Evolutionary conservation across 495 filamentous ascomycete species (phyloP).

Genomic region (Tuber calosporum): DNA sequence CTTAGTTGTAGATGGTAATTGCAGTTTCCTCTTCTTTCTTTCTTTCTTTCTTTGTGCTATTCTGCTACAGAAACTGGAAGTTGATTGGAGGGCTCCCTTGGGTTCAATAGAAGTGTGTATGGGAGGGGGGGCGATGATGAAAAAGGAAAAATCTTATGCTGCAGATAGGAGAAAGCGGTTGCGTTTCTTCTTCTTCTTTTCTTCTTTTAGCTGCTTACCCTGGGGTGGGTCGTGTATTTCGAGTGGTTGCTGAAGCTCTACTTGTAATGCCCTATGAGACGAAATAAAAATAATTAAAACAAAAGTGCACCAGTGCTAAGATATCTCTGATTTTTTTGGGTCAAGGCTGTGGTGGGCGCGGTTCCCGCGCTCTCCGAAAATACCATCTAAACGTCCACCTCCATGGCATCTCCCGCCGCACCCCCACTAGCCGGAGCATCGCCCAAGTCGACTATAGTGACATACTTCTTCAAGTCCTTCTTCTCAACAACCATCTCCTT

Average conservation of each 20-base stretch:
- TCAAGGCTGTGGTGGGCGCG: not conserved
- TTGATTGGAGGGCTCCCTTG: not conserved
- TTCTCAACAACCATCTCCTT: slow-evolving; percentile 89
- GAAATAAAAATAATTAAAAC: not conserved
- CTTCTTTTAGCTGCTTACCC: not conserved
- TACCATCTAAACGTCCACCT: slow-evolving; percentile 64
- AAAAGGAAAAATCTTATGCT: not conserved
- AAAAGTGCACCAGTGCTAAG: not conserved
- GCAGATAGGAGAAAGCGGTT: not conserved
- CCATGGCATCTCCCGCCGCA: slow-evolving; percentile 73
- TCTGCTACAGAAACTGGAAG: not conserved
- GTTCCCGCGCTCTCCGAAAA: not conserved
- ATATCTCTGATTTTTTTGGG: not conserved
- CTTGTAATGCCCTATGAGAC: not conserved
- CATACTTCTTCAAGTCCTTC: slow-evolving; percentile 89
- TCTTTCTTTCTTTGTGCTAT: not conserved
- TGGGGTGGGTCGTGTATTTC: not conserved
- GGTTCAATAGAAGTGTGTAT: slow-evolving; percentile 1
- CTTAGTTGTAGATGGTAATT: not conserved
- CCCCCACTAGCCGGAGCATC: slow-evolving; percentile 51
- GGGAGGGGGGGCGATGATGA: not conserved
- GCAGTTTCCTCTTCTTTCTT: not conserved
- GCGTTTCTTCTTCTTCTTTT: not conserved
- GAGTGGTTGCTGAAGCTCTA: not conserved
- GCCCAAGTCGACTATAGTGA: slow-evolving; percentile 78